These are phyloP conservation scores for Cyclotella baltica DNA, from an alignment of 108 stramenopile genomes.

Conservation along the genomic window DNA sequence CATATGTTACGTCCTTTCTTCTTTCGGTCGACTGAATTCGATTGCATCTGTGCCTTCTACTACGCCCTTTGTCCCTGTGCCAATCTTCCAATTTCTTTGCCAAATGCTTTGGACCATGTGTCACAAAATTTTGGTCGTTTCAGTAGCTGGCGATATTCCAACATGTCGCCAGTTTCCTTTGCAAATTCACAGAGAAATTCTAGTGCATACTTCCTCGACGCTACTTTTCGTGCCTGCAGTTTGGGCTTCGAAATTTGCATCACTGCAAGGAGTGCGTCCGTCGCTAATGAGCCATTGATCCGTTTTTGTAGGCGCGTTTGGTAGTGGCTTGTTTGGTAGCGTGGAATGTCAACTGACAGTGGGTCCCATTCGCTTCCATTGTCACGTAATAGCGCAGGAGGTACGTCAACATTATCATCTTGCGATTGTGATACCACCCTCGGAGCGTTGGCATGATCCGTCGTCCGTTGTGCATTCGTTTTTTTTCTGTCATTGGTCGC, in stretches of 20 bases:
- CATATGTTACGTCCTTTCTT: neutral
- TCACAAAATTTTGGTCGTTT: neutral
- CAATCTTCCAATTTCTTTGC: neutral
- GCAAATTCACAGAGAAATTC: neutral
- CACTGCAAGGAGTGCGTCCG: neutral
- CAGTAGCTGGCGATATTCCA: neutral
- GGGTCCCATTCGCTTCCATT: too few species aligned
- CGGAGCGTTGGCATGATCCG: neutral
- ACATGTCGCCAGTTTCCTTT: neutral
- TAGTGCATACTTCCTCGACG: neutral
- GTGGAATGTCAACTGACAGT: too few species aligned
- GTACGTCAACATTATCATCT: neutral
- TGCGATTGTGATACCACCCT: neutral
- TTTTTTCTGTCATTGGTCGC: neutral
- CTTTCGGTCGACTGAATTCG: neutral
- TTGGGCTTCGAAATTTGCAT: neutral
- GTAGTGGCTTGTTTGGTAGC: too few species aligned
- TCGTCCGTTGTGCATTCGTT: neutral
- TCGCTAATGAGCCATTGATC: neutral
- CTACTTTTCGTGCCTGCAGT: neutral
- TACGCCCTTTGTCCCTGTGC: neutral
- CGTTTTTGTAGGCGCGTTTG: neutral
- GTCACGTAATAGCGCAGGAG: neutral
- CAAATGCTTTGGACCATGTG: neutral
- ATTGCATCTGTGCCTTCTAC: neutral